Percentiles rank a stretch among this genome's conserved stretches.
phyloP scores from a whole-genome alignment of 2,329 filamentous ascomycete genomes.

The Pestalotiopsis sp. region DNA sequence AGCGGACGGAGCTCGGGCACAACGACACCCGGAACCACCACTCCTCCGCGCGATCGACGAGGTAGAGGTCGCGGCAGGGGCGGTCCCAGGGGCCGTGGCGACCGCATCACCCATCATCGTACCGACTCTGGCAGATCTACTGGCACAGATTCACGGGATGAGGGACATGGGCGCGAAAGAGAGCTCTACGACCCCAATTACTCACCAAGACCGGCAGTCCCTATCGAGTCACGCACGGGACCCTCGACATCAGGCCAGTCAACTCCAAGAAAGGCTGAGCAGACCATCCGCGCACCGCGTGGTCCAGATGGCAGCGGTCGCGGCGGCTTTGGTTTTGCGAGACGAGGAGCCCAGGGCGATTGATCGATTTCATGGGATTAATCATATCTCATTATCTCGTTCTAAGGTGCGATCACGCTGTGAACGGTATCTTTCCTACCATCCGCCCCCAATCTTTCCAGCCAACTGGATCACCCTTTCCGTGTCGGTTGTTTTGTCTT shows the following conservation, averaged over 20 bases:
- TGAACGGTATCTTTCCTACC: conserved; percentile 56
- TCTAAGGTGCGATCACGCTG: conserved; percentile 5
- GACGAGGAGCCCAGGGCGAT: conserved; percentile 59
- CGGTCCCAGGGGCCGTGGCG: conserved; percentile 42
- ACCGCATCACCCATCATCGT: conserved; percentile 33
- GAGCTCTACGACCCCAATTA: conserved; percentile 80
- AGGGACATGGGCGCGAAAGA: neutral
- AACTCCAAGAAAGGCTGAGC: conserved; percentile 61
- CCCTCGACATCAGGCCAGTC: conserved; percentile 42
- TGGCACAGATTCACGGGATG: conserved; percentile 43
- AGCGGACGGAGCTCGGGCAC: conserved; percentile 47
- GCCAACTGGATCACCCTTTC: conserved; percentile 87
- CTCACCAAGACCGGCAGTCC: conserved; percentile 63
- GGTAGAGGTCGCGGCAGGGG: conserved; percentile 51
- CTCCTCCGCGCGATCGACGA: conserved; percentile 59
- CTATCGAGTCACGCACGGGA: conserved; percentile 43
- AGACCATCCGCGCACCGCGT: conserved; percentile 72
- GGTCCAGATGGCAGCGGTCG: conserved; percentile 79
- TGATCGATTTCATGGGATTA: conserved; percentile 32
- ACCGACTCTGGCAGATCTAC: conserved; percentile 21
- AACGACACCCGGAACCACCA: conserved; percentile 64
- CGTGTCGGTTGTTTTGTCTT: conserved; percentile 68
- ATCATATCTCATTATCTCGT: conserved; percentile 1
- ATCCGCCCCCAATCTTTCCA: conserved; percentile 89
- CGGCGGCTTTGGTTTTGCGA: conserved; percentile 77